Conservation (phyloP, 768 basidiomycete species). For the Mrakia gelida region DNA sequence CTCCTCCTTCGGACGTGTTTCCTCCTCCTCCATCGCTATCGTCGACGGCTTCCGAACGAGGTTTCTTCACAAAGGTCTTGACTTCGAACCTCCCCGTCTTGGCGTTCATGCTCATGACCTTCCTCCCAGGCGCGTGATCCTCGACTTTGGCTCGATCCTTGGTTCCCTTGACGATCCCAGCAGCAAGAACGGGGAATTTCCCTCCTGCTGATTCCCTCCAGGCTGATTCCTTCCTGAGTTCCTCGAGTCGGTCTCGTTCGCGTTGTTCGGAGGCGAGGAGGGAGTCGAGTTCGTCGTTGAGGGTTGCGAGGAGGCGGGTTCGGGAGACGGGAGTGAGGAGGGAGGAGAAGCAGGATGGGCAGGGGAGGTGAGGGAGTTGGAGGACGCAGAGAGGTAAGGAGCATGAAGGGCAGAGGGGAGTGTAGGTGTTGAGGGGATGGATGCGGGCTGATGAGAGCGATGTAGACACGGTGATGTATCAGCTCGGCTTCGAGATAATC, state of each 20-base stretch:
- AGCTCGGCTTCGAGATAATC: background rate
- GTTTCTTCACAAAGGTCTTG: conserved; percentile 27
- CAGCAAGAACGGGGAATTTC: conserved; percentile 21
- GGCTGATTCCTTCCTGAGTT: conserved; percentile 18
- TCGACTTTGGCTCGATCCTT: background rate
- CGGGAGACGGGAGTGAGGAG: conserved; percentile 21
- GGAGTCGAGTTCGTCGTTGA: conserved; percentile 12
- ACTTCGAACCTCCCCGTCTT: conserved; percentile 30
- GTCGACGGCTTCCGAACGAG: background rate
- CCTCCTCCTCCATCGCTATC: background rate
- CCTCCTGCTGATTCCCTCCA: conserved; percentile 30
- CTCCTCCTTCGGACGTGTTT: background rate
- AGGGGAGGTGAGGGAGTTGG: conserved; percentile 29
- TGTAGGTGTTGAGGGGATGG: conserved; percentile 24
- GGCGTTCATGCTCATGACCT: conserved; percentile 30
- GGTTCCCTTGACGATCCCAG: conserved; percentile 7
- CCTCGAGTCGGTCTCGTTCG: conserved; percentile 21
- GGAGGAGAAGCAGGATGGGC: conserved; percentile 28
- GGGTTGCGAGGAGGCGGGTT: conserved; percentile 11
- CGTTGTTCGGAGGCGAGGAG: conserved; percentile 7
- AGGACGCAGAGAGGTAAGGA: conserved; percentile 30
- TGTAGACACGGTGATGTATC: background rate
- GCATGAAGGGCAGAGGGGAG: conserved; percentile 27
- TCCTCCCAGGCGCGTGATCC: conserved; percentile 12
- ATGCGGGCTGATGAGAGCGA: conserved; percentile 5